Percentiles rank a stretch among this genome's conserved stretches.
These are phyloP conservation scores for Cladophialophora yegresii DNA, from an alignment of 2,329 filamentous ascomycete genomes.

Conservation along the genomic window DNA sequence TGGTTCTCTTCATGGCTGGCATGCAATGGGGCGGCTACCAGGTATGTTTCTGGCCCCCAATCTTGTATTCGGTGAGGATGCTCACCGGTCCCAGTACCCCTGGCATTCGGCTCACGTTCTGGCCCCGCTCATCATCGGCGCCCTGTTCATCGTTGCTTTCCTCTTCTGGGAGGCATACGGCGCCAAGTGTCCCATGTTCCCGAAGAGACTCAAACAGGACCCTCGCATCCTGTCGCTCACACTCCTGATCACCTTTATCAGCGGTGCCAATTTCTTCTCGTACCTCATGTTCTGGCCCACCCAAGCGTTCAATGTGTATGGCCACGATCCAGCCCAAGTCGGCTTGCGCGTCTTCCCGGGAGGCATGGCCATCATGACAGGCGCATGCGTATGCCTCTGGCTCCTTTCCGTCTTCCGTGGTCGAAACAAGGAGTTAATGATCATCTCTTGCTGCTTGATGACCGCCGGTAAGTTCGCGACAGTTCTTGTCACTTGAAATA, in stretches of 20 bases:
- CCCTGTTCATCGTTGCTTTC: conserved; percentile 45
- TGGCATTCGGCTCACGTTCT: conserved; percentile 51
- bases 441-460: conserved; percentile 63
- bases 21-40: conserved; percentile 56
- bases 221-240: conserved; percentile 56
- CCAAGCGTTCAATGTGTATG: conserved; percentile 65
- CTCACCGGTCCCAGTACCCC: conserved; percentile 41
- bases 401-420: conserved; percentile 59
- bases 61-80: not conserved
- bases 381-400: conserved; percentile 60
- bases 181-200: conserved; percentile 51
- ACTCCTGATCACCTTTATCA: conserved; percentile 61
- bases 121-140: conserved; percentile 49
- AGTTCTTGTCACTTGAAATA: not conserved
- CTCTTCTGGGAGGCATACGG: conserved; percentile 51
- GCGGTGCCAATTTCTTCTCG: conserved; percentile 61
- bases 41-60: conserved; percentile 32
- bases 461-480: conserved; percentile 49
- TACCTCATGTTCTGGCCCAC: conserved; percentile 63
- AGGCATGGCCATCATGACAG: conserved; percentile 63
- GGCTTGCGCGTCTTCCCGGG: conserved; percentile 66
- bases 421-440: conserved; percentile 61
- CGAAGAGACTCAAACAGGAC: conserved; percentile 49
- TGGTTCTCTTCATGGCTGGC: conserved; percentile 46
- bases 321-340: conserved; percentile 63